Conservation (phyloP, 345 rosid genomes). For the Arabis alpina region DNA sequence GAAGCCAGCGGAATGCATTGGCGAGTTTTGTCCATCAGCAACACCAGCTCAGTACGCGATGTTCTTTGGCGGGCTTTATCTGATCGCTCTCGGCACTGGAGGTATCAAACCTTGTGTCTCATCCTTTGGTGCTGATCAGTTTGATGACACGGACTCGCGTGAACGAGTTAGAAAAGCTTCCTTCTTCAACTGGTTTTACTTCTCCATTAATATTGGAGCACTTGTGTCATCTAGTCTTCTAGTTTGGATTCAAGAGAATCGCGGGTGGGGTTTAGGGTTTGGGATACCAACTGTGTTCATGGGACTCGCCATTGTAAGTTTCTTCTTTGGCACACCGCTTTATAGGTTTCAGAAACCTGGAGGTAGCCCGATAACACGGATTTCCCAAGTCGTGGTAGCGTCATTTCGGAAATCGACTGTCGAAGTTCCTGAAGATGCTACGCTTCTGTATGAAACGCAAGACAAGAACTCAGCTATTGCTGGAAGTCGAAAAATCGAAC, state of each 20-base stretch:
- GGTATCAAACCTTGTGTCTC: constrained; percentile 97
- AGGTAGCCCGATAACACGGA: constrained; percentile 88
- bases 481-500: constrained; percentile 79
- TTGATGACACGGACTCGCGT: constrained; percentile 79
- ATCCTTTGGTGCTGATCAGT: constrained; percentile 95
- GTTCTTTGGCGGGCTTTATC: constrained; percentile 86
- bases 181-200: constrained; percentile 94
- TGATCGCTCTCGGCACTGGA: constrained; percentile 91
- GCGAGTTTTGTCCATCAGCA: constrained; percentile 67
- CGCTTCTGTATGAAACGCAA: constrained; percentile 71
- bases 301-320: constrained; percentile 82
- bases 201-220: constrained; percentile 91
- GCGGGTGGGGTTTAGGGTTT: constrained; percentile 95
- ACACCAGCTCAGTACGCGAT: constrained; percentile 68
- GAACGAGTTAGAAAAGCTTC: constrained; percentile 89
- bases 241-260: constrained; percentile 92
- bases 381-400: constrained; percentile 86
- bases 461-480: constrained; percentile 69
- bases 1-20: constrained; percentile 71
- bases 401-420: constrained; percentile 66
- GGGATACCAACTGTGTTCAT: constrained; percentile 92
- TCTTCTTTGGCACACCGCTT: constrained; percentile 85
- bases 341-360: constrained; percentile 91
- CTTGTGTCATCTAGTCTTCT: constrained; percentile 80
- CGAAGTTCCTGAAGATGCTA: constrained; percentile 61